Evolutionary conservation across 164 flowering plant genomes (phyloP), one percentile per base, ranked within the genome.

Genomic region (Kalanchoe fedtschenkoi): DNA sequence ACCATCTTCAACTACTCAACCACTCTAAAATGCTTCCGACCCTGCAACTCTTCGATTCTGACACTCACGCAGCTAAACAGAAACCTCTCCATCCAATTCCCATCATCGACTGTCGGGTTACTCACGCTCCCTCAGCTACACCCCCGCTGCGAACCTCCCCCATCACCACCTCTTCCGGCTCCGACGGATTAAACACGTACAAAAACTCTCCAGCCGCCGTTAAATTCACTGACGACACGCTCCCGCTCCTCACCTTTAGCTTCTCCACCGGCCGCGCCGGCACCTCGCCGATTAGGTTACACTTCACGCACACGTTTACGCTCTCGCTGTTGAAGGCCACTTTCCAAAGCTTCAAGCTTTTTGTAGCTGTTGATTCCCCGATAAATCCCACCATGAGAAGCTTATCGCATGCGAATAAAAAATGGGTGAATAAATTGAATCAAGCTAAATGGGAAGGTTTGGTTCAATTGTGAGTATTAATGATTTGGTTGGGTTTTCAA

Each of bases 291-390:
- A 81, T 77, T 69, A 69, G 71, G 4, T 56, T 63, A 3, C 65
- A 61, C 3, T 4, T 51, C 5, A 26, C 73, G 11, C 66, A 61
- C 54, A 86, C 76, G n/a, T n/a, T n/a, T n/a, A n/a, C n/a, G n/a
- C n/a, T n/a, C n/a, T n/a, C n/a, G n/a, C n/a, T n/a, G n/a, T n/a
- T n/a, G n/a, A n/a, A n/a, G n/a, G n/a, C n/a, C n/a, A n/a, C n/a
- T 65, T 84, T 80, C 81, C 80, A 88, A 5, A 91, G 6, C 65
- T 78, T 76, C 24, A 88, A 57, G 8, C 72, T 54, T 17, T 41
- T 64, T 5, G 77, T 61, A 34, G 67, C 60, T 29, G 68, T 72
- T 0, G 62, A 58, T 0, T 72, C 64, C 0, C 87, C 87, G 11
- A 68, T 54, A 41, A 86, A 33, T 3, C 85, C 91, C 16, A 78